Evolutionary conservation across 345 rosid genomes (phyloP), one percentile per base, ranked within the genome.

Genomic region (Eutrema yunnanense): DNA sequence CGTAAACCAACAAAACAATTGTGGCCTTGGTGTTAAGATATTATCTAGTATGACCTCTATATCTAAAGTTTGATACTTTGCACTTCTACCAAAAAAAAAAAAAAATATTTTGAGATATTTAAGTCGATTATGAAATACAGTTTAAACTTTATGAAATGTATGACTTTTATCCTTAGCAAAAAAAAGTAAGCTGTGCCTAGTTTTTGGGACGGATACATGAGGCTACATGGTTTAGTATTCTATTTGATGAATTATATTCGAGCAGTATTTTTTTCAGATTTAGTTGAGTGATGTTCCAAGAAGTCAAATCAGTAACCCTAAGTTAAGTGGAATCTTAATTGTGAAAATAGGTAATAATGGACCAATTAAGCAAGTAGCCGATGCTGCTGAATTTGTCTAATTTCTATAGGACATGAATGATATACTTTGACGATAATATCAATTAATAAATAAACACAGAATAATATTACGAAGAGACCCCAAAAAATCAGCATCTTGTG

Each of bases 401-500:
- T 57, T 58, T 56, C 67, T 66, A 33, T 66, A 49, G 30, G 78
- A 66, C 22, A 57, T 40, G 53, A 58, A 66, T 58, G 44, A 53
- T 2, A 19, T 19, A 63, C 40, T 55, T 64, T 47, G 66, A 41
- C 67, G 26, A 66, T 49, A 14, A 58, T 42, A 22, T 30, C n/a
- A 44, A 19, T n/a, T 3, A 32, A 54, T 13, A 33, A 53, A 47
- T 16, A 57, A 59, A 8, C 26, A 60, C 60, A 50, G 38, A 49
- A 44, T 49, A 75, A 75, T 60, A 34, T 67, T 75, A 61, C 12
- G 69, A 27, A 36, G 69, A 60, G 78, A 67, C 73, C 41, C 16
- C 67, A 67, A 19, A 19, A 67, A 75, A 60, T 52, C 62, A 67
- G 78, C 32, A 74, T 67, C 66, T 51, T 13, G 55, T 60, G 68